Base-by-base conservation (phyloP, 495 filamentous ascomycete genomes). In the Penicillium herquei region DNA sequence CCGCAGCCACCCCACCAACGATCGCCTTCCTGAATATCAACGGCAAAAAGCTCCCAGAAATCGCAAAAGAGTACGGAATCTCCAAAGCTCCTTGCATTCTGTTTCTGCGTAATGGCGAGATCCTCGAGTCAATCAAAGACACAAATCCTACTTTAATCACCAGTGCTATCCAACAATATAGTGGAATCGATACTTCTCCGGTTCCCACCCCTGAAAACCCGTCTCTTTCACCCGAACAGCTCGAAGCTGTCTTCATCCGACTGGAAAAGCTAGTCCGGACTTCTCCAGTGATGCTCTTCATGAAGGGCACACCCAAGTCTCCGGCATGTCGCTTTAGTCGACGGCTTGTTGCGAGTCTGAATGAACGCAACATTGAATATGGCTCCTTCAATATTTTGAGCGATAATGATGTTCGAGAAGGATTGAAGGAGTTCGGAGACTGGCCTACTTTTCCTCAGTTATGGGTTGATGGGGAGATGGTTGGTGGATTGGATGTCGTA, bases 371-470 rank as follows among this genome's bases (percentile, higher is more conserved):
- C 41, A 87, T 98, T 33, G 87, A 92, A 65, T 98, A 97, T 72
- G 92, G 92, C 7, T 97, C 96, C 79, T 98, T 98, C 74, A 97
- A 98, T 67, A 96, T 94, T 56, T 72, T 98, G 51, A 93, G 91
- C 56, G 92, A 98, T 70, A 92, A 98, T 62, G 92, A 96, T 59
- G 93, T 98, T 16, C 80, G 93, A 34, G 90, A 96, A 75, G 93
- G 92, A 3, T 71, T 98, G 62, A 98, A 97, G 79, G 84, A 87
- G 65, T 96, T 87, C 70, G 88, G 90, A 9, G 92, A 96, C 47
- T 96, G 92, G 93, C 93, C 93, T 2, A 98, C 93, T 0, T 98
- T 88, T 70, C 90, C 92, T 17, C 91, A 96, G 70, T 72, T 96
- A 41, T 96, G 88, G 81, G 77, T 92, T 9, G 73, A 78, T 53